Base-by-base conservation (phyloP, 164 flowering plant species). In the Nymphaea thermarum region DNA sequence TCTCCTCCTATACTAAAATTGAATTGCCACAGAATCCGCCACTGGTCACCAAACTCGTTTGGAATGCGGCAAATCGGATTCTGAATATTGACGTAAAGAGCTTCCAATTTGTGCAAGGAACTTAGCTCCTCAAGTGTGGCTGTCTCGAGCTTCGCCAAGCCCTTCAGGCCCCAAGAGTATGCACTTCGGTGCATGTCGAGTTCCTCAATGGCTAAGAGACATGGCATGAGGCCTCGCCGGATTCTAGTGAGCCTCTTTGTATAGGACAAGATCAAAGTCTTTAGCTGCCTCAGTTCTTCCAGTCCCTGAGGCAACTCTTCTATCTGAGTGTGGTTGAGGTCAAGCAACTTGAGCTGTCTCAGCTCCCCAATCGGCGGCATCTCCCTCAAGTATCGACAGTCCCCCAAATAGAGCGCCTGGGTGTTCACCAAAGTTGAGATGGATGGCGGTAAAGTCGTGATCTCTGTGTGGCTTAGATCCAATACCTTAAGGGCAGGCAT, bases 391-490 rank as follows among this genome's bases (percentile, higher is more conserved):
- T 53, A 36, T 7, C 55, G 36, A 53, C n/a, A 51, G 11, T 43
- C 44, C 18, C 60, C 10, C 4, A 69, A 43, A 16, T 59, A 5
- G 41, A 67, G 43, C 4, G 70, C 70, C 25, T 44, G 43, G 45
- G 60, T 42, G 42, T 66, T 66, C 11, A 36, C n/a, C 60, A 69
- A 44, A 4, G 25, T 43, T 2, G 71, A 62, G 17, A 69, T n/a
- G 15, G 66, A 69, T 11, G 62, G 53, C 16, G 71, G 71, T 8
- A 69, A 51, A n/a, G 60, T 44, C 16, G 12, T 10, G 43, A 69
- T 69, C 43, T 55, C 18, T 6, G 71, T 41, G 18, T 64, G 47
- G 4, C 66, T 45, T 18, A 69, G 55, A 41, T 69, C 64, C 12
- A 69, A 44, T 15, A 51, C 44, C 17, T 43, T 62, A 53, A 69